Conservation (phyloP, 805 yeast genomes). For the Wickerhamomyces strasburgensis region DNA sequence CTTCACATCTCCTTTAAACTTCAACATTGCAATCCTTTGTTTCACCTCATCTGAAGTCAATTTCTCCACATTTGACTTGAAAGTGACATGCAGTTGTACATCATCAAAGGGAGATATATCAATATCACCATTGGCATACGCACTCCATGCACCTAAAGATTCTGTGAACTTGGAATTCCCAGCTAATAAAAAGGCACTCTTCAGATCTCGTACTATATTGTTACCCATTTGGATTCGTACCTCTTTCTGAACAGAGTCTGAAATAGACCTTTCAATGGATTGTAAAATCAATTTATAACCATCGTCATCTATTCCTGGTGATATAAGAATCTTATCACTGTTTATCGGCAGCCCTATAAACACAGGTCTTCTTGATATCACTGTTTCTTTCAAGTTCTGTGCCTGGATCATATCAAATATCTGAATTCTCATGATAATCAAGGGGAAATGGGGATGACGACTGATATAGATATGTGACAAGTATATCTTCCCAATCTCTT, state of each 20-base stretch:
- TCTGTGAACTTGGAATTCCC: slow-evolving; percentile 60
- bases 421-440: slow-evolving; percentile 60
- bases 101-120: slow-evolving; percentile 61
- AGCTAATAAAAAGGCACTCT: slow-evolving; percentile 45
- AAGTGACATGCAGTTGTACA: slow-evolving; percentile 35
- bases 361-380: slow-evolving; percentile 53
- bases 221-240: slow-evolving; percentile 29
- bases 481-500: slow-evolving; percentile 46
- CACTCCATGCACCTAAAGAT: slow-evolving; percentile 67
- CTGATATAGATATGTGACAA: slow-evolving; percentile 62
- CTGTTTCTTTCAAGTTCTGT: slow-evolving; percentile 22
- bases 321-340: slow-evolving; percentile 44
- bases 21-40: slow-evolving; percentile 44
- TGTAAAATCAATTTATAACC: slow-evolving; percentile 54
- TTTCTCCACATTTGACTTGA: slow-evolving; percentile 18
- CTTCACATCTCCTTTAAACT: slow-evolving; percentile 56
- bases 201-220: slow-evolving; percentile 37
- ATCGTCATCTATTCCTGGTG: slow-evolving; percentile 32
- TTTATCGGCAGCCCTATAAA: slow-evolving; percentile 64
- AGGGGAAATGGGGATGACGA: slow-evolving; percentile 57
- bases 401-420: slow-evolving; percentile 50
- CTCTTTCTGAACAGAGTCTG: slow-evolving; percentile 36
- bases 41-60: slow-evolving; percentile 21
- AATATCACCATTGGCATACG: slow-evolving; percentile 62
- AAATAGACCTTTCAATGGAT: slow-evolving; percentile 50